A percentile compares a stretch with the other conserved stretches of the same genome.
These are phyloP conservation scores for Myochromella boudieri DNA, from an alignment of 768 basidiomycete species.

Conservation along the genomic window DNA sequence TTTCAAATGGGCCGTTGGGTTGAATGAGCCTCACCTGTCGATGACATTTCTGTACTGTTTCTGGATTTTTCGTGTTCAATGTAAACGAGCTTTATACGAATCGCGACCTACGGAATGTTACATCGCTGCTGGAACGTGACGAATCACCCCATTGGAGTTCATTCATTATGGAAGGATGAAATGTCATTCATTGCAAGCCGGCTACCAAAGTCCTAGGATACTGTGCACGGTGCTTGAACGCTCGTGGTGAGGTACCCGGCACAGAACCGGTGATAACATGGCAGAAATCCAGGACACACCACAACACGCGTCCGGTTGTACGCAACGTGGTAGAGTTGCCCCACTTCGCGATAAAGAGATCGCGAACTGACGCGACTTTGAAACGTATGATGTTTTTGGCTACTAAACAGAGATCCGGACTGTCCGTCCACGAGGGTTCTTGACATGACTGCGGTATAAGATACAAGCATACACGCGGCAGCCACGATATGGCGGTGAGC, in stretches of 20 bases:
- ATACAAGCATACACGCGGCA: conserved; percentile 3
- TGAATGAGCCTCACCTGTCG: conserved; percentile 17
- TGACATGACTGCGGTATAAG: background rate
- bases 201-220: conserved; percentile 7
- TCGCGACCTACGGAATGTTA: background rate
- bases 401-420: background rate
- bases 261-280: background rate
- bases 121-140: conserved; percentile 10
- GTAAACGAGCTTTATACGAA: conserved; percentile 15
- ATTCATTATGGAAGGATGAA: conserved; percentile 19
- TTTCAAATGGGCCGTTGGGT: background rate
- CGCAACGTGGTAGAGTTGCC: conserved; percentile 6
- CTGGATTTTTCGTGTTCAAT: conserved; percentile 4
- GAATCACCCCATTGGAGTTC: conserved; percentile 13
- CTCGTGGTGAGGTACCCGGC: background rate
- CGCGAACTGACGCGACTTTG: background rate
- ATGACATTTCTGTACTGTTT: conserved; percentile 16
- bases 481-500: conserved; percentile 9
- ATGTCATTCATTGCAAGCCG: conserved; percentile 16
- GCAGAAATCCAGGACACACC: conserved; percentile 2
- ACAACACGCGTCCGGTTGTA: conserved; percentile 3
- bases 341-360: background rate
- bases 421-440: conserved; percentile 6
- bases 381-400: background rate
- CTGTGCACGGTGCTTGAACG: conserved; percentile 8